A percentile compares a stretch with the other conserved stretches of the same genome.
phyloP scores from a whole-genome alignment of 2,329 filamentous ascomycete genomes.

The Cladorrhinum sp. region DNA sequence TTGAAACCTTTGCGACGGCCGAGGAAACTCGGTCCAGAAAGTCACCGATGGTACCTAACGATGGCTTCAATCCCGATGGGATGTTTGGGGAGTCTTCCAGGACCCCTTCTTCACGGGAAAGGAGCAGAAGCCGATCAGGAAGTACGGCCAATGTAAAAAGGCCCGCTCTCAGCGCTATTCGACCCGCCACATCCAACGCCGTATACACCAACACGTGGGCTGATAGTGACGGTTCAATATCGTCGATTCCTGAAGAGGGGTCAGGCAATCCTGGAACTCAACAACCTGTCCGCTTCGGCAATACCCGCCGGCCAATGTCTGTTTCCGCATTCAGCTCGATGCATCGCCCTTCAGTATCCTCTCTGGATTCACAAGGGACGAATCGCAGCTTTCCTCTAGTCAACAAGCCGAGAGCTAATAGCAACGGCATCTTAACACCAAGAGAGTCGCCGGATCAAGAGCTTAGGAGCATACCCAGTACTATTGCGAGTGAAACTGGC shows the following conservation, averaged over 20 bases:
- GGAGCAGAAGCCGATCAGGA: conserved; percentile 31
- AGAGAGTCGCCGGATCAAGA: conserved; percentile 49
- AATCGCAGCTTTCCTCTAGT: conserved; percentile 62
- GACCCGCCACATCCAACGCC: conserved; percentile 11
- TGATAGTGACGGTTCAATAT: conserved; percentile 26
- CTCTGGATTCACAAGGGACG: conserved; percentile 57
- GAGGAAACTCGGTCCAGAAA: conserved; percentile 46
- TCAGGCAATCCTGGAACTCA: conserved; percentile 10
- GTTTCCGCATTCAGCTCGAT: conserved; percentile 37
- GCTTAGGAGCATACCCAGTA: conserved; percentile 46
- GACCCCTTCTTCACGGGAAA: conserved; percentile 24
- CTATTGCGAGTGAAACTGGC: conserved; percentile 47
- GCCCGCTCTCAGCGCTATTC: conserved; percentile 15
- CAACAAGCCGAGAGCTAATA: conserved; percentile 44
- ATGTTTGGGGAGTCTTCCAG: conserved; percentile 20
- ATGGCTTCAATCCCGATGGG: conserved; percentile 13
- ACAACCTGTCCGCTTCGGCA: conserved; percentile 29
- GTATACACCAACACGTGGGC: conserved; percentile 16
- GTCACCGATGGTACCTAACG: conserved; percentile 30
- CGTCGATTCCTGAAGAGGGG: conserved; percentile 28
- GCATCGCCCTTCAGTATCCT: conserved; percentile 57
- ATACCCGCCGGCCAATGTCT: conserved; percentile 44
- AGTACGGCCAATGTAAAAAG: conserved; percentile 20
- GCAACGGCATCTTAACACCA: conserved; percentile 45
- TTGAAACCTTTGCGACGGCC: conserved; percentile 57